Conservation (phyloP, 2,329 filamentous ascomycete genomes). For the Trichoderma asperellum region DNA sequence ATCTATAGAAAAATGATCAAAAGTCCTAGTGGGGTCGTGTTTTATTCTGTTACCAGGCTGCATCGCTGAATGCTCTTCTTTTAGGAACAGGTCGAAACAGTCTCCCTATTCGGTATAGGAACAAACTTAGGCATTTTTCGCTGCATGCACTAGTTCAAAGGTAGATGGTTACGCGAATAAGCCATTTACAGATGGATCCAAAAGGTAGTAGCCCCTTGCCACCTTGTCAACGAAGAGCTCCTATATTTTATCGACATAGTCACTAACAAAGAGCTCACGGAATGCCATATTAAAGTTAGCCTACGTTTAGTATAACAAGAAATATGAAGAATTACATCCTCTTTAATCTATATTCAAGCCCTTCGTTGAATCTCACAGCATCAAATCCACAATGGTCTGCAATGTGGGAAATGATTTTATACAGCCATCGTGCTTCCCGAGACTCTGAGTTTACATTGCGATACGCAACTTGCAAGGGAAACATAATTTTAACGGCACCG, state of each 20-base stretch:
- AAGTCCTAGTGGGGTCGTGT: not conserved
- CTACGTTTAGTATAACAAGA: not conserved
- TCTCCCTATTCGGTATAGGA: not conserved
- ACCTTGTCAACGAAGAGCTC: not conserved
- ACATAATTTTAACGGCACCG: not conserved
- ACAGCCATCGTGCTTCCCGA: not conserved
- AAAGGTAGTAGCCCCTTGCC: not conserved
- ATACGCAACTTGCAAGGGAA: not conserved
- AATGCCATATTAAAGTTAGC: not conserved
- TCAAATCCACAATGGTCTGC: not conserved
- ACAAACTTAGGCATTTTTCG: not conserved
- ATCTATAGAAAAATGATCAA: not conserved
- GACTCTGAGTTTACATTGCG: not conserved
- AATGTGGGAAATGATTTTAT: not conserved
- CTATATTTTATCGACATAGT: not conserved
- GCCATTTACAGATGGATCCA: not conserved
- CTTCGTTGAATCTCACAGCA: not conserved
- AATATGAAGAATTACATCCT: not conserved
- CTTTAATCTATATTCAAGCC: not conserved
- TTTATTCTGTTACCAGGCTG: not conserved
- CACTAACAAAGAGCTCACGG: not conserved
- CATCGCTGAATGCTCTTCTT: not conserved
- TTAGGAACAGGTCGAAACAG: not conserved
- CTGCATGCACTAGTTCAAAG: not conserved
- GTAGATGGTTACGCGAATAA: not conserved